phyloP scores from a whole-genome alignment of 768 basidiomycete species.

The Podaxis sp. region DNA sequence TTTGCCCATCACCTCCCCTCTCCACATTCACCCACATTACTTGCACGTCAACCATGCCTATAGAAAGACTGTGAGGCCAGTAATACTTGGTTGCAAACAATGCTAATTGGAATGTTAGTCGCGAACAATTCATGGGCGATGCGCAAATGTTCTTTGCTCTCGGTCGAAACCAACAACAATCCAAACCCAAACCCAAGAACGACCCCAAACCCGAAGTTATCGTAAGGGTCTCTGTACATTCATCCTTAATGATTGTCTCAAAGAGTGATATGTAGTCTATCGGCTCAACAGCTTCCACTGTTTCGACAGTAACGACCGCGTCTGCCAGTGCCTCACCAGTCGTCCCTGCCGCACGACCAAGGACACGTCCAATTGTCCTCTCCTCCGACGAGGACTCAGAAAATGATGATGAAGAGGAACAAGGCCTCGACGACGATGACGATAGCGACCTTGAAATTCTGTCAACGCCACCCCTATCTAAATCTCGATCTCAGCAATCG shows the following conservation, averaged over 20 bases:
- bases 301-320: conserved; percentile 12
- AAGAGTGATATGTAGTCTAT: conserved; percentile 7
- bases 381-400: conserved; percentile 37
- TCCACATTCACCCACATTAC: neutral
- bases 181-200: neutral
- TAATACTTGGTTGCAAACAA: neutral
- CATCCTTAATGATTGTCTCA: neutral
- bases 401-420: conserved; percentile 15
- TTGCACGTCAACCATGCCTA: conserved; percentile 1
- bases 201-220: neutral
- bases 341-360: conserved; percentile 2
- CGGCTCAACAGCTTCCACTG: conserved; percentile 13
- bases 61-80: conserved; percentile 9
- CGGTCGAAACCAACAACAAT: conserved; percentile 10
- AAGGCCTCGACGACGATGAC: conserved; percentile 3
- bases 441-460: conserved; percentile 17
- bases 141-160: conserved; percentile 9
- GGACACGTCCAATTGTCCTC: conserved; percentile 29
- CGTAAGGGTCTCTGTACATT: neutral
- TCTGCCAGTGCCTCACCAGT: conserved; percentile 23
- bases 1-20: neutral
- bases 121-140: conserved; percentile 8
- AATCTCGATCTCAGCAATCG: conserved; percentile 13
- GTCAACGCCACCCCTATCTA: conserved; percentile 9
- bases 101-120: conserved; percentile 1